These are phyloP conservation scores for Coemansia sp. DNA, from an alignment of 192 early-diverging fungal genomes.

Conservation along the genomic window DNA sequence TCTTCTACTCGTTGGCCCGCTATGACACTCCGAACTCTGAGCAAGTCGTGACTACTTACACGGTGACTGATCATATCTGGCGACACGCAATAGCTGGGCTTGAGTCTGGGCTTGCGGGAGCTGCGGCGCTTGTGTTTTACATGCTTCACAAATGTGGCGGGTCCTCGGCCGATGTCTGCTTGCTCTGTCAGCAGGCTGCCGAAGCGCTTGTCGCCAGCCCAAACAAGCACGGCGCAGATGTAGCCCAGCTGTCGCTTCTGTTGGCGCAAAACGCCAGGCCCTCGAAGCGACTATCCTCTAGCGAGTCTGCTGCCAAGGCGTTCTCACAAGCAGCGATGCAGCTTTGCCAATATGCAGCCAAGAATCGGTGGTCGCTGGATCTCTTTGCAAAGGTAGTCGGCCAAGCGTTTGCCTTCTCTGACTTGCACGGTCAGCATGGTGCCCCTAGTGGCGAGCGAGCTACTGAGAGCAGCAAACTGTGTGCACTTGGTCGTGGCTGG, in stretches of 20 bases:
- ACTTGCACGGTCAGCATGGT: neutral
- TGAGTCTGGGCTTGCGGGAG: constrained; percentile 32
- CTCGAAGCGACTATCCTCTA: neutral
- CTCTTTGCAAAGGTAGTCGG: constrained; percentile 17
- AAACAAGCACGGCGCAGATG: constrained; percentile 14
- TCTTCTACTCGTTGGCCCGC: constrained; percentile 15
- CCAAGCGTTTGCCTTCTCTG: constrained; percentile 7
- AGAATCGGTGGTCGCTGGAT: constrained; percentile 22
- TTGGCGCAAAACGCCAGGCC: constrained; percentile 22
- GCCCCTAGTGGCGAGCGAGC: neutral
- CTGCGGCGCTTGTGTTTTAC: constrained; percentile 29
- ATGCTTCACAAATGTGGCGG: constrained; percentile 17
- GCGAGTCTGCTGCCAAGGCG: constrained; percentile 6
- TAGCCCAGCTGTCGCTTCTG: constrained; percentile 17
- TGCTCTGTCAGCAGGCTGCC: constrained; percentile 38
- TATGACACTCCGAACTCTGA: neutral
- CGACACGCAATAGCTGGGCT: constrained; percentile 38
- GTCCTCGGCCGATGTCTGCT: constrained; percentile 8
- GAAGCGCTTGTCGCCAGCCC: constrained; percentile 24
- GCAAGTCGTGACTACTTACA: neutral
- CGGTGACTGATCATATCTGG: constrained; percentile 29
- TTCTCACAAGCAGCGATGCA: constrained; percentile 13
- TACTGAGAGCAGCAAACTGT: neutral
- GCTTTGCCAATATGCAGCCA: constrained; percentile 31
- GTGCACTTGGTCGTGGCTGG: constrained; percentile 27